Conservation (phyloP, 1,139 yeast species). For the Kazachstania sp. region DNA sequence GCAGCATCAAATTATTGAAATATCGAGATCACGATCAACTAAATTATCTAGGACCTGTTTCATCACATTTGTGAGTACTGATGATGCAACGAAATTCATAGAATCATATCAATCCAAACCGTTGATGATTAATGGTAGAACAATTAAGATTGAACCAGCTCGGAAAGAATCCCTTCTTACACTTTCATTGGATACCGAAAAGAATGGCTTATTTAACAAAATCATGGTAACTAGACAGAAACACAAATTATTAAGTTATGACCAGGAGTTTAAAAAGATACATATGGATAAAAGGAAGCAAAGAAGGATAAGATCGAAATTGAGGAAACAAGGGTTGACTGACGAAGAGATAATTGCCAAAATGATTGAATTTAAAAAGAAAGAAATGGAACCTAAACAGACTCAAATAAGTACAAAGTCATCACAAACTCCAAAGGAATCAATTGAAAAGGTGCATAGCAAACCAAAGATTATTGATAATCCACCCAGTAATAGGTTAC, state of each 20-base stretch:
- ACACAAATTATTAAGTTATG: no score
- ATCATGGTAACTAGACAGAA: not conserved
- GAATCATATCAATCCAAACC: constrained; percentile 31
- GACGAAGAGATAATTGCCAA: constrained; percentile 5
- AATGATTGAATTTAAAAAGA: constrained; percentile 5
- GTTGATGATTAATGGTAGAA: constrained; percentile 44
- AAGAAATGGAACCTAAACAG: constrained; percentile 16
- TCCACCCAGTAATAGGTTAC: constrained; percentile 64
- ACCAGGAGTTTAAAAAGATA: constrained; percentile 12
- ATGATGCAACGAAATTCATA: constrained; percentile 45
- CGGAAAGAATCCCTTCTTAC: constrained; percentile 29
- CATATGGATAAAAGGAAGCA: constrained; percentile 19
- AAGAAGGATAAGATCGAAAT: constrained; percentile 20
- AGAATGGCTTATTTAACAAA: constrained; percentile 16
- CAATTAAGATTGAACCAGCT: constrained; percentile 41
- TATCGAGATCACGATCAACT: constrained; percentile 16
- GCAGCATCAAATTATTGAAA: constrained; percentile 13
- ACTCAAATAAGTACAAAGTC: constrained; percentile 19
- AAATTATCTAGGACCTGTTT: constrained; percentile 82
- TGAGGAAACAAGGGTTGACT: constrained; percentile 16
- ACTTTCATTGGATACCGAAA: constrained; percentile 12
- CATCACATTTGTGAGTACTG: constrained; percentile 46
- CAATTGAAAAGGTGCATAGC: not conserved
- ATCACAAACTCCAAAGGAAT: not conserved
- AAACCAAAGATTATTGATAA: constrained; percentile 9